phyloP scores from a whole-genome alignment of 495 filamentous ascomycete genomes.

The Darksidea phi region DNA sequence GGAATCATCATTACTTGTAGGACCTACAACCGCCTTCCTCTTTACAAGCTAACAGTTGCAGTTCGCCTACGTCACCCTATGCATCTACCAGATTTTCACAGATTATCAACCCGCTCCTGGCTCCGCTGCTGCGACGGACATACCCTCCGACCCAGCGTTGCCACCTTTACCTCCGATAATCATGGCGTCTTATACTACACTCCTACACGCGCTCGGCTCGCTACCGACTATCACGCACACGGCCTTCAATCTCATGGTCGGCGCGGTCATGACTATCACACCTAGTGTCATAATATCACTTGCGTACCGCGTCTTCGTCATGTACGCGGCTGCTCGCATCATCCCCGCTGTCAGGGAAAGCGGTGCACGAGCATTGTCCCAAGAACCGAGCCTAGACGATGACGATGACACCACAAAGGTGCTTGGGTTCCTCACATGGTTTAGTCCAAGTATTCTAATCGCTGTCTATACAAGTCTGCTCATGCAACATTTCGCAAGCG shows the following conservation, averaged over 20 bases:
- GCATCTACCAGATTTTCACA: constrained; percentile 98
- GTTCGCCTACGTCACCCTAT: constrained; percentile 95
- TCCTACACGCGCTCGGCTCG: constrained; percentile 77
- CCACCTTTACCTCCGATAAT: constrained; percentile 93
- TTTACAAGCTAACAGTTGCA: constrained; percentile 5
- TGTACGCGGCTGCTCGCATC: constrained; percentile 93
- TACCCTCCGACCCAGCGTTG: constrained; percentile 68
- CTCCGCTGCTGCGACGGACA: constrained; percentile 54
- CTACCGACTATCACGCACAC: constrained; percentile 82
- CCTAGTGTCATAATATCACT: constrained; percentile 93
- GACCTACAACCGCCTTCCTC: constrained; percentile 9
- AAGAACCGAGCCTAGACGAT: constrained; percentile 82
- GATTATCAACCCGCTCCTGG: constrained; percentile 78
- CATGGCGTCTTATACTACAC: constrained; percentile 96
- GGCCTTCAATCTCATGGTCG: constrained; percentile 79
- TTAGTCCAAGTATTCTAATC: constrained; percentile 87
- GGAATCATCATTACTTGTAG: constrained; percentile 79
- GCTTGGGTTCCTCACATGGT: constrained; percentile 81
- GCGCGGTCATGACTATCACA: constrained; percentile 88
- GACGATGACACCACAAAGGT: constrained; percentile 76
- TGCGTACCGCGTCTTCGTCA: constrained; percentile 85
- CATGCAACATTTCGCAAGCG: constrained; percentile 86
- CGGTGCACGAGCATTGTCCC: constrained; percentile 74
- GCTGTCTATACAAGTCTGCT: constrained; percentile 95
- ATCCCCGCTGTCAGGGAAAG: constrained; percentile 88